Evolutionary conservation across 2,329 filamentous ascomycete genomes (phyloP), one percentile per base, ranked within the genome.

Genomic region (Fusarium equiseti): DNA sequence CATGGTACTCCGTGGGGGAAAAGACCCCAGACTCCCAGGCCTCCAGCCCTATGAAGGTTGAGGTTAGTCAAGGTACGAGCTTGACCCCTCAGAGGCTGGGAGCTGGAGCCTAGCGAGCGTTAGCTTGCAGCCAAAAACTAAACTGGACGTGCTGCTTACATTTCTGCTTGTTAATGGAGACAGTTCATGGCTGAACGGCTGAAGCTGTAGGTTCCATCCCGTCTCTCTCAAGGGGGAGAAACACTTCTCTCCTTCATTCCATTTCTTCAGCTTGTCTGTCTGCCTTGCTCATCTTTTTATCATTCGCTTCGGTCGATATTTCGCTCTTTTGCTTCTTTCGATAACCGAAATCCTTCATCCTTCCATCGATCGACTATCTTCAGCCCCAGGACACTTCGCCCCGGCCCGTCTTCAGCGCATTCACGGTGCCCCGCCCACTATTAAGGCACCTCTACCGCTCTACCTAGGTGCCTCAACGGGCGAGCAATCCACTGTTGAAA

Each of bases 101-200:
- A 68, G 48, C 49, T 42, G 51, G 49, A 58, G 42, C 45, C 54
- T 67, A 60, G 51, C 38, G 50, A 46, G 35, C 22, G 27, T 45
- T 64, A 45, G 59, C 49, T 63, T 61, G 20, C 42, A 44, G 42
- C 42, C 42, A 44, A 16, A 24, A 44, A 44, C 20, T 18, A 44
- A 44, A 44, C 6, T 44, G 42, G 42, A 44, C 42, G 22, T 24
- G 42, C 38, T 53, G 24, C 24, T 53, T 53, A 53, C 50, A 38
- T 61, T 27, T 35, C 15, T 26, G 35, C 18, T 26, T 42, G 57
- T 38, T 29, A 58, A 64, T 29, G 29, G 38, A 24, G 35, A 49
- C 54, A 11, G 24, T 64, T 59, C 31, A 69, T 62, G 49, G 64
- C 63, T 71, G 68, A 70, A 71, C 43, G 44, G 58, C 61, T 66